Evolutionary conservation across 345 rosid species (phyloP).

Genomic region (Pugionium cornutum): DNA sequence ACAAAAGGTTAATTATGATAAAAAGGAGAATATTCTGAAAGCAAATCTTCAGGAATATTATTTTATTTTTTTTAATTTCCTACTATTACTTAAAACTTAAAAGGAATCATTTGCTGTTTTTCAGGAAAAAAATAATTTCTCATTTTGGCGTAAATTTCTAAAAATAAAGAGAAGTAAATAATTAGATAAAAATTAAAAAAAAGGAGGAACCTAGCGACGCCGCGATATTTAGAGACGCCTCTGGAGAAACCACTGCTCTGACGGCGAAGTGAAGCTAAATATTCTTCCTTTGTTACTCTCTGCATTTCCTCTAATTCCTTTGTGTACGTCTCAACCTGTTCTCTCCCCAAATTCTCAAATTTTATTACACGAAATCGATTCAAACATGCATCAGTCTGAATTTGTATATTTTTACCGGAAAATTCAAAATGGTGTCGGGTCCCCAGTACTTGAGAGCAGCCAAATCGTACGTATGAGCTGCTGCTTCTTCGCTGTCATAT

Average conservation of each 20-base stretch:
- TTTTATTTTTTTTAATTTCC: no score
- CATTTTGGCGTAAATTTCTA: no score
- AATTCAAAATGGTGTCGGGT: conserved; percentile 71
- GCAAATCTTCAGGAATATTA: no score
- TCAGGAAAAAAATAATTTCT: no score
- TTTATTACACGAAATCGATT: neutral
- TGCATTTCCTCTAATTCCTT: conserved; percentile 86
- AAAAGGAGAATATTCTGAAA: no score
- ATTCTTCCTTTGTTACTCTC: conserved; percentile 75
- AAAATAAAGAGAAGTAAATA: no score
- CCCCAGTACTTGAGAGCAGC: conserved; percentile 99
- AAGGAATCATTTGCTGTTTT: no score
- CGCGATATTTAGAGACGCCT: conserved; percentile 96
- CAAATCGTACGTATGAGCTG: conserved; percentile 90
- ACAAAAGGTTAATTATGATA: no score
- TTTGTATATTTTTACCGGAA: conserved; percentile 50
- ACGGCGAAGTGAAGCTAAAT: conserved; percentile 80
- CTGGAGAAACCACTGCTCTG: conserved; percentile 91
- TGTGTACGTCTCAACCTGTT: conserved; percentile 56
- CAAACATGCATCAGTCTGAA: conserved; percentile 35
- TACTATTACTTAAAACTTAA: no score
- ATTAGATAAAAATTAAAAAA: no score
- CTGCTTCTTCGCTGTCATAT: conserved; percentile 83
- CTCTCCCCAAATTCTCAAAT: neutral
- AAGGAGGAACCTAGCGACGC: conserved; percentile 75